Percentiles rank a stretch among this genome's conserved stretches.
Conservation (phyloP, 2,329 filamentous ascomycete species). For the Nigrograna mackinnonii region DNA sequence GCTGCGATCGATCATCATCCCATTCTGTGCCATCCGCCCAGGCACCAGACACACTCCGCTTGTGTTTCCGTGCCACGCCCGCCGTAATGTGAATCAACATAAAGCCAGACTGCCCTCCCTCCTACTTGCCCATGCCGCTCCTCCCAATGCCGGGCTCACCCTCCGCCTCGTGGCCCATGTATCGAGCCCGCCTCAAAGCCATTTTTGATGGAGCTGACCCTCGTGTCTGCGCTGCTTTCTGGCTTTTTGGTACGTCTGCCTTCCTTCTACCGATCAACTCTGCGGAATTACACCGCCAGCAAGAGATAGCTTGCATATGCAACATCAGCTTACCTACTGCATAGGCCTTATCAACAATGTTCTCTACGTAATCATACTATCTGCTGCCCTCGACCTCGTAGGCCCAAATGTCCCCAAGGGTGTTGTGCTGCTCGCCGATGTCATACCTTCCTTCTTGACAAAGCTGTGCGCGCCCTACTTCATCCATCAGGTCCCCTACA, state of each 20-base stretch:
- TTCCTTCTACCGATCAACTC: too few species aligned
- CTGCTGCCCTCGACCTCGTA: slow-evolving; percentile 92
- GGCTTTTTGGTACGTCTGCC: slow-evolving; percentile 88
- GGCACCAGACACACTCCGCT: too few species aligned
- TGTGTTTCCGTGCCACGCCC: neutral
- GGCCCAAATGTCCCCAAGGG: slow-evolving; percentile 85
- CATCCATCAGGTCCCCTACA: slow-evolving; percentile 85
- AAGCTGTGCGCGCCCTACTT: slow-evolving; percentile 93
- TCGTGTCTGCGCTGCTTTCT: slow-evolving; percentile 80
- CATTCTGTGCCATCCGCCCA: too few species aligned
- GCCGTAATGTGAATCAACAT: slow-evolving; percentile 2
- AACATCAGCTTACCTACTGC: slow-evolving; percentile 8
- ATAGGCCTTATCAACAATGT: slow-evolving; percentile 93
- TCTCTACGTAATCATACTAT: slow-evolving; percentile 95
- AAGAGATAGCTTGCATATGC: neutral
- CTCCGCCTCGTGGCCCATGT: slow-evolving; percentile 73
- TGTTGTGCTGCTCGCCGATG: slow-evolving; percentile 89
- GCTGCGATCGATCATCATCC: too few species aligned
- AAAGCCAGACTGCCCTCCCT: neutral
- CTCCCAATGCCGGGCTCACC: slow-evolving; percentile 62
- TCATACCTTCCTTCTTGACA: slow-evolving; percentile 84
- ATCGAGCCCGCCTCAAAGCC: slow-evolving; percentile 65
- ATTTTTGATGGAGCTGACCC: slow-evolving; percentile 70
- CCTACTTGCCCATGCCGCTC: slow-evolving; percentile 29
- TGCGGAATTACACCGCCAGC: too few species aligned